Percentiles rank a stretch among this genome's conserved stretches.
phyloP scores from a whole-genome alignment of 306 rosid genomes.

The Fragaria ananassa region DNA sequence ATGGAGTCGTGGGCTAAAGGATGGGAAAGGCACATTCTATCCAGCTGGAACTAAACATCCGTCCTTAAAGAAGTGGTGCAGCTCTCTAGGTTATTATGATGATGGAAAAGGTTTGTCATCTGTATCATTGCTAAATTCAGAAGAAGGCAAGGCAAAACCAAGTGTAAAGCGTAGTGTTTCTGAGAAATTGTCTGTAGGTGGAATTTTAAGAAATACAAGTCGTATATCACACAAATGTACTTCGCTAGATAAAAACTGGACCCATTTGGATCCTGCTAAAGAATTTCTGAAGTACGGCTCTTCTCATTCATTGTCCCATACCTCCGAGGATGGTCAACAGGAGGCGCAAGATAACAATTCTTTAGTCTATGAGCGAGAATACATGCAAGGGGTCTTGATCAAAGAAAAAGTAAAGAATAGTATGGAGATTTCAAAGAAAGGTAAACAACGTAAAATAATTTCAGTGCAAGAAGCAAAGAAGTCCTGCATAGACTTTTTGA shows the following conservation, averaged over 20 bases:
- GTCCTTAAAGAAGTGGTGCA: slow-evolving; percentile 51
- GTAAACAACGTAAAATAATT: slow-evolving; percentile 45
- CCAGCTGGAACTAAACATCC: slow-evolving; percentile 72
- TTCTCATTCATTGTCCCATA: slow-evolving; percentile 25
- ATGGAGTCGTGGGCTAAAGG: slow-evolving; percentile 85
- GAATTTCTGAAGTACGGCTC: slow-evolving; percentile 39
- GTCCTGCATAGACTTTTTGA: slow-evolving; percentile 39
- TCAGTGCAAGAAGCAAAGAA: slow-evolving; percentile 39
- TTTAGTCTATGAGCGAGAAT: slow-evolving; percentile 71
- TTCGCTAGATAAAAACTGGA: slow-evolving; percentile 37
- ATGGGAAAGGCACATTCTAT: slow-evolving; percentile 89
- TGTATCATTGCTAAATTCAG: slow-evolving; percentile 31
- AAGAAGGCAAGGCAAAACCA: slow-evolving; percentile 29
- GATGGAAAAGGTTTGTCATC: slow-evolving; percentile 28
- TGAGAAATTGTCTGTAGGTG: slow-evolving; percentile 41
- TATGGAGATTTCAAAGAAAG: slow-evolving; percentile 38
- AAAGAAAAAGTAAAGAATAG: slow-evolving; percentile 52
- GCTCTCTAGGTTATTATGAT: slow-evolving; percentile 33
- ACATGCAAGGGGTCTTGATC: slow-evolving; percentile 86
- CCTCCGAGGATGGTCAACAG: slow-evolving; percentile 38
- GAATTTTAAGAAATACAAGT: slow-evolving; percentile 41
- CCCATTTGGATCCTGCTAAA: slow-evolving; percentile 24
- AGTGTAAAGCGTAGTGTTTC: slow-evolving; percentile 56
- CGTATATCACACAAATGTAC: slow-evolving; percentile 45
- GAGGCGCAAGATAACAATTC: slow-evolving; percentile 30